phyloP scores from a whole-genome alignment of 2,329 filamentous ascomycete genomes.

The Diaporthe destruens region DNA sequence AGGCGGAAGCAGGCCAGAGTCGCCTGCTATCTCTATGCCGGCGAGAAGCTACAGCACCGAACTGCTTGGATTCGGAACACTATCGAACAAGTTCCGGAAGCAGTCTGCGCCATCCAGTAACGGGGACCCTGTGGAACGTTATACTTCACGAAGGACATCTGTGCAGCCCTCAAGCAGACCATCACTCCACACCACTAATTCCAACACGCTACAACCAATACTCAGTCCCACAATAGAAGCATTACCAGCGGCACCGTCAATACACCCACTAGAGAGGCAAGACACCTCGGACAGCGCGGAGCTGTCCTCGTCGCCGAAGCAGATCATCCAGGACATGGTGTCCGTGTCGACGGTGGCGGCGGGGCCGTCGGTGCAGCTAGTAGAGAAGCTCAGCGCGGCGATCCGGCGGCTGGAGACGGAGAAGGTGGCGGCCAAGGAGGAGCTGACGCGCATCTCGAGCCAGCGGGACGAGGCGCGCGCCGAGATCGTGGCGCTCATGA shows the following conservation, averaged over 20 bases:
- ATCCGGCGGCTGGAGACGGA: slow-evolving; percentile 93
- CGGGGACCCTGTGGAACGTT: slow-evolving; percentile 57
- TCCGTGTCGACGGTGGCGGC: slow-evolving; percentile 91
- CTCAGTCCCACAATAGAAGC: slow-evolving; percentile 65
- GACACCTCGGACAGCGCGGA: slow-evolving; percentile 67
- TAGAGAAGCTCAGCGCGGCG: slow-evolving; percentile 94
- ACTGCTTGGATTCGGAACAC: slow-evolving; percentile 60
- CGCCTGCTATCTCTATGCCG: slow-evolving; percentile 63
- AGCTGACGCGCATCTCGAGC: slow-evolving; percentile 81
- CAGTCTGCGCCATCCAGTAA: slow-evolving; percentile 65
- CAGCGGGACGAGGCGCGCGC: slow-evolving; percentile 93
- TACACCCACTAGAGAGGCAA: slow-evolving; percentile 60
- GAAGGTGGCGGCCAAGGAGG: slow-evolving; percentile 89
- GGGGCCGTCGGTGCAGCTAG: slow-evolving; percentile 92
- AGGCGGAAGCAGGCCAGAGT: slow-evolving; percentile 65
- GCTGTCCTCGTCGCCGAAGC: slow-evolving; percentile 70
- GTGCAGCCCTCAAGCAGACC: slow-evolving; percentile 60
- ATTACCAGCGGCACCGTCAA: slow-evolving; percentile 55
- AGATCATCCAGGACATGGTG: slow-evolving; percentile 84
- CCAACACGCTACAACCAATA: slow-evolving; percentile 51
- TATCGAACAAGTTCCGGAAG: slow-evolving; percentile 58
- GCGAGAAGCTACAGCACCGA: slow-evolving; percentile 68
- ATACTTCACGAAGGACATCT: slow-evolving; percentile 62
- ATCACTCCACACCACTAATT: slow-evolving; percentile 55
- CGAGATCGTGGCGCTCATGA: slow-evolving; percentile 92